A percentile compares a stretch with the other conserved stretches of the same genome.
phyloP scores from a whole-genome alignment of 2,329 filamentous ascomycete species.

The Stromatinia cepivora region DNA sequence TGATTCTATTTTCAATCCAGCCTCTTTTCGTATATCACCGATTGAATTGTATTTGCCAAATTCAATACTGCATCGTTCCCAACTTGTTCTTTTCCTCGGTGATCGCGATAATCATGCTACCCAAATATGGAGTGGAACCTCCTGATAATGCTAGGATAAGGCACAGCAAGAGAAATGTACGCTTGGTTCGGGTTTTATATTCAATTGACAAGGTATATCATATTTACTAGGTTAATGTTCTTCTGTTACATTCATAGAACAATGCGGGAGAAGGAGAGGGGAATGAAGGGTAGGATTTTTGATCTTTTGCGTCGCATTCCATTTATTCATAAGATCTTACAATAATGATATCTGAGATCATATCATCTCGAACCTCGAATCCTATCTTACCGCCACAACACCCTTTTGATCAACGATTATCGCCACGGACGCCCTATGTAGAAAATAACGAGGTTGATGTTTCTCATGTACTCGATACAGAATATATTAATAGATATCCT shows the following conservation, averaged over 20 bases:
- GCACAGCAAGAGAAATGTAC: neutral
- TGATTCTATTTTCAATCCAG: neutral
- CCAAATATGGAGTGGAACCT: neutral
- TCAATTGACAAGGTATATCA: neutral
- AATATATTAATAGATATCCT: slow-evolving; percentile 10
- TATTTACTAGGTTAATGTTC: neutral
- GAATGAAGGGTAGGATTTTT: neutral
- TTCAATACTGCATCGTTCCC: neutral
- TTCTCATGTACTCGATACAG: neutral
- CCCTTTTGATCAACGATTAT: neutral
- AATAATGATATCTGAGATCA: neutral
- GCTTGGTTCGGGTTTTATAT: slow-evolving; percentile 1
- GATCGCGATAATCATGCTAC: neutral
- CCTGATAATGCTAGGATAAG: neutral
- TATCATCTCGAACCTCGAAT: neutral
- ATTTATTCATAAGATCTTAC: neutral
- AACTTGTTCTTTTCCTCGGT: neutral
- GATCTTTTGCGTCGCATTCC: neutral
- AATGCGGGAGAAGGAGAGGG: neutral
- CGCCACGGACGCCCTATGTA: neutral
- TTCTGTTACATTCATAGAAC: neutral
- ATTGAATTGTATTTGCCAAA: neutral
- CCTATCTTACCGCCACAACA: slow-evolving; percentile 5
- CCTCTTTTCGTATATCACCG: neutral
- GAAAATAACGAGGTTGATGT: neutral